Evolutionary conservation across 176 grass and related monocot species (phyloP), one percentile per base, ranked within the genome.

Genomic region (Oryza glumipatula): DNA sequence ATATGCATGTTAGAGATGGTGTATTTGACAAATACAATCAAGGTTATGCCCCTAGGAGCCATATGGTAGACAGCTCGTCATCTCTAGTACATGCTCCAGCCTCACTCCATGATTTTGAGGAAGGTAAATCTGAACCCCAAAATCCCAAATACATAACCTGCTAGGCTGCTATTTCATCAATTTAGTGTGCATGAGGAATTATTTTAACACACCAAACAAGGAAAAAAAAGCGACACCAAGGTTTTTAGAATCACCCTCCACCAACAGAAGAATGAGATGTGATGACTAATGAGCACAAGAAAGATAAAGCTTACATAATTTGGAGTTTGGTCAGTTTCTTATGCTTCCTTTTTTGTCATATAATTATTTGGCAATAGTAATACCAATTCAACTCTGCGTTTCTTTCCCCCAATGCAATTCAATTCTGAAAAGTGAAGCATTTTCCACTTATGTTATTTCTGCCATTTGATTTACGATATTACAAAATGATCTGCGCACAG

Each of bases 1-100:
- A 89, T 76, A 69, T 84, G 33, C 84, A 86, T 72, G 68, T 84
- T 82, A 87, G 76, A 71, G 49, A 72, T 81, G 67, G 79, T 73
- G 66, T 86, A 61, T 88, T 95, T 63, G 85, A 86, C n/a, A 91
- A 87, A 78, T 92, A 93, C 44, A 69, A 4, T 61, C 84, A 88
- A 71, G 65, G 77, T 66, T 89, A 88, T 85, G 77, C 89, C 52
- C 28, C 88, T 44, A 86, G 79, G 69, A 73, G 35, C 83, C 85
- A 77, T 48, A 81, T 79, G 41, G 88, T 79, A 77, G 82, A 89
- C 73, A 85, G 79, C 70, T 88, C 87, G 67, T 88, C 85, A 48
- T 69, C 75, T 70, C 51, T 76, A 76, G 68, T 88, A 76, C 76
- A 49, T 35, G 76, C 80, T 28, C 86, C 87, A 68, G 83, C 78